These are phyloP conservation scores for Hypoxylon sp. DNA, from an alignment of 2,329 filamentous ascomycete species.

Conservation along the genomic window DNA sequence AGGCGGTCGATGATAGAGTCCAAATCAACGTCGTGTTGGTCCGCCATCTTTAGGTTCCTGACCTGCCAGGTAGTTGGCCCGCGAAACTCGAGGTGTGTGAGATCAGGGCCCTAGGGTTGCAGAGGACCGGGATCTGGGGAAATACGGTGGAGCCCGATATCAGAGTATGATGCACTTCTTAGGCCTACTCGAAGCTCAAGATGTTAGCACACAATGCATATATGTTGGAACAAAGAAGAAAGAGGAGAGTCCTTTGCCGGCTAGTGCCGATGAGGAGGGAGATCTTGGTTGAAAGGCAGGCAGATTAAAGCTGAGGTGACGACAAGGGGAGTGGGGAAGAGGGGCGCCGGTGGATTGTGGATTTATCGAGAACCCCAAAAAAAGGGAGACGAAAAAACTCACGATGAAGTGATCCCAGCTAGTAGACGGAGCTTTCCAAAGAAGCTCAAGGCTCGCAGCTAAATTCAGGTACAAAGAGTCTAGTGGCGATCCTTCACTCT, in stretches of 20 bases:
- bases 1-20: conserved; percentile 99
- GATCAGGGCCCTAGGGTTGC: conserved; percentile 46
- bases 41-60: conserved; percentile 68
- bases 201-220: conserved; percentile 43
- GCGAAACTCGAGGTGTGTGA: conserved; percentile 50
- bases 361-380: conserved; percentile 44
- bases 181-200: conserved; percentile 43
- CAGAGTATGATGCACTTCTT: conserved; percentile 53
- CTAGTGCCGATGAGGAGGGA: conserved; percentile 28
- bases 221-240: conserved; percentile 18
- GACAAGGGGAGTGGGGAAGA: conserved; percentile 53
- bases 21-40: conserved; percentile 91
- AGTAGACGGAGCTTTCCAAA: conserved; percentile 46
- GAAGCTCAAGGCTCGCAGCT: conserved; percentile 43
- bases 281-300: conserved; percentile 37
- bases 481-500: conserved; percentile 43
- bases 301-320: conserved; percentile 44
- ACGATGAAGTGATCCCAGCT: conserved; percentile 61
- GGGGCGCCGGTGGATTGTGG: conserved; percentile 47
- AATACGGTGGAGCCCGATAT: conserved; percentile 49
- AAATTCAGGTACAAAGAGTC: conserved; percentile 47
- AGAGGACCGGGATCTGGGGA: conserved; percentile 42
- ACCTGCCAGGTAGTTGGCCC: conserved; percentile 62
- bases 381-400: conserved; percentile 52
- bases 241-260: conserved; percentile 1